These are phyloP conservation scores for Orbilia brochopaga DNA, from an alignment of 2,329 filamentous ascomycete genomes.

Conservation along the genomic window DNA sequence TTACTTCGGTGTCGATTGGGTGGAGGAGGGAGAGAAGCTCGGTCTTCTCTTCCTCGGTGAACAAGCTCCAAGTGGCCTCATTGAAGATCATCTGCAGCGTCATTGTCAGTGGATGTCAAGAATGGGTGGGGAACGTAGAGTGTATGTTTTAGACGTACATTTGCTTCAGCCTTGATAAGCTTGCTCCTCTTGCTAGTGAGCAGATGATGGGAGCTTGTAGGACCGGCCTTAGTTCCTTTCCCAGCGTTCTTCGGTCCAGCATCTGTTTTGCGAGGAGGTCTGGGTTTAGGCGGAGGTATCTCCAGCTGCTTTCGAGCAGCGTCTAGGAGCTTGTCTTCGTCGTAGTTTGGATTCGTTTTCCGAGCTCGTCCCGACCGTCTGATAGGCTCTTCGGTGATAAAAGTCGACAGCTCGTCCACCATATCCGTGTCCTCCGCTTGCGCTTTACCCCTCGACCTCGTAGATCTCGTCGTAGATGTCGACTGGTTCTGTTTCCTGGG, in stretches of 20 bases:
- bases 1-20: constrained; percentile 44
- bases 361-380: constrained; percentile 35
- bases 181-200: constrained; percentile 45
- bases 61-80: constrained; percentile 39
- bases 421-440: constrained; percentile 13
- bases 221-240: constrained; percentile 23
- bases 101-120: not conserved
- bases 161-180: constrained; percentile 40
- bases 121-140: not conserved
- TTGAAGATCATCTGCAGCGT: constrained; percentile 34
- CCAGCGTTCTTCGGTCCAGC: constrained; percentile 2
- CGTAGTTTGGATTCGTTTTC: constrained; percentile 31
- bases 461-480: constrained; percentile 10
- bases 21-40: constrained; percentile 41
- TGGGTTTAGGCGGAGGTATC: constrained; percentile 12
- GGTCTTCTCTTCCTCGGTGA: constrained; percentile 42
- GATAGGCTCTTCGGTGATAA: constrained; percentile 12
- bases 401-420: constrained; percentile 19
- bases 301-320: constrained; percentile 18
- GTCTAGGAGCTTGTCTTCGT: constrained; percentile 42
- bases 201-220: constrained; percentile 43
- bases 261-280: not conserved
- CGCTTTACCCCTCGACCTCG: constrained; percentile 26
- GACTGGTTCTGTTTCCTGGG: constrained; percentile 18
- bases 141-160: constrained; percentile 15